phyloP scores from a whole-genome alignment of 2,329 filamentous ascomycete species.

The Pezicula rhizophila region DNA sequence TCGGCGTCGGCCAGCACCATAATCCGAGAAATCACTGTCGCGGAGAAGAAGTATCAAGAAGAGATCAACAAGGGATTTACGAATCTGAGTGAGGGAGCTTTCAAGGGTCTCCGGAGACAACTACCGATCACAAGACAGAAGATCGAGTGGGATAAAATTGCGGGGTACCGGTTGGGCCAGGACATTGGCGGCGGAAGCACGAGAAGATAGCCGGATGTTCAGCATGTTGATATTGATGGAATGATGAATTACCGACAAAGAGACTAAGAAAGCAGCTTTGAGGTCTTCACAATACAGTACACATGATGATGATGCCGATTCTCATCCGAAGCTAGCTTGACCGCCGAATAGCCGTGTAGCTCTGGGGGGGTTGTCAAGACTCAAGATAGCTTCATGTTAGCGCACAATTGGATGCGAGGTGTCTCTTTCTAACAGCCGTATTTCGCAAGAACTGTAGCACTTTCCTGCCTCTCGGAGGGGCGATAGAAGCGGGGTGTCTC shows the following conservation, averaged over 20 bases:
- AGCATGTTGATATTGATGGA: too few species aligned
- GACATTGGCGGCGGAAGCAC: constrained; percentile 67
- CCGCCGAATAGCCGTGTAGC: too few species aligned
- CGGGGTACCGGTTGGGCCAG: constrained; percentile 80
- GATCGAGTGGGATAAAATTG: constrained; percentile 98
- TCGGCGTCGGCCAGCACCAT: constrained; percentile 54
- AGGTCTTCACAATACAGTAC: neutral
- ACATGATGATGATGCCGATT: neutral
- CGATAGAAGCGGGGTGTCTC: too few species aligned
- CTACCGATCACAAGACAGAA: constrained; percentile 95
- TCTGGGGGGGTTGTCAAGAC: too few species aligned
- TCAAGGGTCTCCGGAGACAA: constrained; percentile 88
- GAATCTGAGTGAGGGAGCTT: constrained; percentile 84
- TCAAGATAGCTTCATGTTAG: too few species aligned
- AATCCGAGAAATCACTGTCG: constrained; percentile 67
- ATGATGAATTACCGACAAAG: too few species aligned
- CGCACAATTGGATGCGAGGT: too few species aligned
- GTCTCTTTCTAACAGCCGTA: too few species aligned
- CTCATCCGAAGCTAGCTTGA: neutral
- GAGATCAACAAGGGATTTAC: constrained; percentile 89
- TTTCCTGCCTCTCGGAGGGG: too few species aligned
- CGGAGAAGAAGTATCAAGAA: constrained; percentile 92
- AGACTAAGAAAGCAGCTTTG: neutral
- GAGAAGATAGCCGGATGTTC: constrained; percentile 34
- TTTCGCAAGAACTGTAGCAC: too few species aligned